These are phyloP conservation scores for Zygnema circumcarinatum DNA, from an alignment of 139 green algal genomes.

Conservation along the genomic window DNA sequence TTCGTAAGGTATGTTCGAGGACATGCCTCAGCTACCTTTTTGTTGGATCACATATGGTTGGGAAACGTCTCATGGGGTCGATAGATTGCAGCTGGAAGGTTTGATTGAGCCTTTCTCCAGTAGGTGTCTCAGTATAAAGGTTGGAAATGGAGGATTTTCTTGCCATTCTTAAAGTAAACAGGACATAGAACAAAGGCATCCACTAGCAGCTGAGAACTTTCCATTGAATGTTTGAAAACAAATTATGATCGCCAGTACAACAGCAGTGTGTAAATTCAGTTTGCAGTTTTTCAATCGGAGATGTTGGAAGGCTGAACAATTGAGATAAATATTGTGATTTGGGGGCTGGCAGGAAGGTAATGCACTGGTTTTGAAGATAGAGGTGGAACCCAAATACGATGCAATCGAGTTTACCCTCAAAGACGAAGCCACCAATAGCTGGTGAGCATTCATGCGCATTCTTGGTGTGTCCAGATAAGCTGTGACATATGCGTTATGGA, in stretches of 20 bases:
- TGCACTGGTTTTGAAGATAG: conserved; percentile 17
- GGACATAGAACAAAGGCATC: too few relatives aligned
- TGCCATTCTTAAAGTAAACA: conserved; percentile 11
- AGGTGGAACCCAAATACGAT: conserved; percentile 14
- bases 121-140: background rate
- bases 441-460: conserved; percentile 55
- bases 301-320: too few relatives aligned
- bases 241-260: too few relatives aligned
- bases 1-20: conserved; percentile 46
- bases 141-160: conserved; percentile 7
- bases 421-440: conserved; percentile 80
- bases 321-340: too few relatives aligned
- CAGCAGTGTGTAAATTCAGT: too few relatives aligned
- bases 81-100: too few relatives aligned
- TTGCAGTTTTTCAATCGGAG: too few relatives aligned
- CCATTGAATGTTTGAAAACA: too few relatives aligned
- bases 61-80: background rate
- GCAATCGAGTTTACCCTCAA: conserved; percentile 88
- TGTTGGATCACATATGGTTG: too few relatives aligned
- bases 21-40: too few relatives aligned
- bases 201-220: too few relatives aligned
- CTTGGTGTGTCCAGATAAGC: background rate
- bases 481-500: conserved; percentile 16
- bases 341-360: background rate
- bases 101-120: background rate